Evolutionary conservation across 805 yeast genomes (phyloP).

Genomic region (Saturnispora sekii): DNA sequence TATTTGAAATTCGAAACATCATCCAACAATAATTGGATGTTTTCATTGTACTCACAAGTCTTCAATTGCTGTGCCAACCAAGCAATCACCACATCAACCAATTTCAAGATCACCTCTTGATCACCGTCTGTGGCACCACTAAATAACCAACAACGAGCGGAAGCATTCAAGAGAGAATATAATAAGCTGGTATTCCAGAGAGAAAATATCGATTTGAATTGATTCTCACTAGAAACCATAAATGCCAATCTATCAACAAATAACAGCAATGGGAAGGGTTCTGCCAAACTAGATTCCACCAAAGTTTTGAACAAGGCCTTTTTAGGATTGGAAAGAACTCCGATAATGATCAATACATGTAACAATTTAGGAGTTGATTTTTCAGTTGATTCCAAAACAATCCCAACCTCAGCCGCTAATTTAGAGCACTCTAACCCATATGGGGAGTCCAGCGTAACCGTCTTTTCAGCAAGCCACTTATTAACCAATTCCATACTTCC

Average conservation of each 20-base stretch:
- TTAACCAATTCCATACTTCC: slow-evolving; percentile 11
- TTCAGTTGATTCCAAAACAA: not conserved
- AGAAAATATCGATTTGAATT: slow-evolving; percentile 8
- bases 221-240: not conserved
- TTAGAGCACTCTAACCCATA: slow-evolving; percentile 7
- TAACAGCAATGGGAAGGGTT: slow-evolving; percentile 9
- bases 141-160: slow-evolving; percentile 12
- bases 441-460: not conserved
- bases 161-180: slow-evolving; percentile 10
- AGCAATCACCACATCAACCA: slow-evolving; percentile 4
- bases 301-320: slow-evolving; percentile 11
- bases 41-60: not conserved
- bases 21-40: slow-evolving; percentile 8
- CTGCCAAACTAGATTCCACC: slow-evolving; percentile 12
- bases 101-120: slow-evolving; percentile 5
- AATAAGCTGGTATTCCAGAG: slow-evolving; percentile 12
- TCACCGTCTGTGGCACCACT: slow-evolving; percentile 9
- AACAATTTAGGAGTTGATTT: slow-evolving; percentile 1
- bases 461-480: slow-evolving; percentile 7
- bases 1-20: slow-evolving; percentile 25
- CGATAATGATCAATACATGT: slow-evolving; percentile 6
- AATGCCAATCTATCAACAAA: slow-evolving; percentile 3
- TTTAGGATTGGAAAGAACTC: slow-evolving; percentile 10
- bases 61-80: slow-evolving; percentile 8
- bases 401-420: slow-evolving; percentile 9